phyloP scores from a whole-genome alignment of 1,284 basidiomycete genomes.

The Ustilago cynodontis region DNA sequence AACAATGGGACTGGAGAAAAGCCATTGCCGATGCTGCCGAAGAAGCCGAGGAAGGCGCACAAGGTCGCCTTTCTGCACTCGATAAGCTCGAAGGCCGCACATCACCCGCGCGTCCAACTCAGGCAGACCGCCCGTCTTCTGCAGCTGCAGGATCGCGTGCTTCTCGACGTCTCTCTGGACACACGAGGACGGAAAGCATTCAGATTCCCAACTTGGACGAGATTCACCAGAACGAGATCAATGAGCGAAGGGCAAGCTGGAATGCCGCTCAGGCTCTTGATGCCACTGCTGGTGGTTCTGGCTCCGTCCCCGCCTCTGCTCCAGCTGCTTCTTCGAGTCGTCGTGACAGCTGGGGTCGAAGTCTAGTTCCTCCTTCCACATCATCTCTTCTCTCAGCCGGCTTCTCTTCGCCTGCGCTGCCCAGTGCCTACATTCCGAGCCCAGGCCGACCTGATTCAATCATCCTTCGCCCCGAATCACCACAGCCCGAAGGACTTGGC shows the following conservation, averaged over 20 bases:
- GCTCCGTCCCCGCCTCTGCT: constrained; percentile 14
- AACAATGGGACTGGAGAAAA: constrained; percentile 51
- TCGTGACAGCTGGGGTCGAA: constrained; percentile 43
- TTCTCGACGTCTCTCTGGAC: constrained; percentile 46
- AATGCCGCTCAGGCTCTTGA: constrained; percentile 35
- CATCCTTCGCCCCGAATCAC: constrained; percentile 40
- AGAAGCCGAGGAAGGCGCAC: constrained; percentile 29
- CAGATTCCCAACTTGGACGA: constrained; percentile 64
- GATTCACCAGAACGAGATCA: constrained; percentile 54
- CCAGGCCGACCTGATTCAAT: constrained; percentile 50
- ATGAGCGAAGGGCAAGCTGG: constrained; percentile 48
- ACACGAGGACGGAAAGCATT: constrained; percentile 55
- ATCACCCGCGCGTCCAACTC: constrained; percentile 7
- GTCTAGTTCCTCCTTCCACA: constrained; percentile 26
- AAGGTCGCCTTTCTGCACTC: constrained; percentile 59
- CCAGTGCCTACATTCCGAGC: constrained; percentile 34
- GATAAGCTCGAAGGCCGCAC: constrained; percentile 63
- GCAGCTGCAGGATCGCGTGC: constrained; percentile 16
- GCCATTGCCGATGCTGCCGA: constrained; percentile 35
- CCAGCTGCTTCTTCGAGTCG: constrained; percentile 16
- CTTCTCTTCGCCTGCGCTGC: constrained; percentile 32
- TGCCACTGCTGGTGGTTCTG: constrained; percentile 9
- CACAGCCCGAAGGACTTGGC: constrained; percentile 53
- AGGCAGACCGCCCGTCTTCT: constrained; percentile 14
- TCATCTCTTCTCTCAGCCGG: constrained; percentile 22